Evolutionary conservation across 2,329 filamentous ascomycete genomes (phyloP).

Genomic region (Xylaria sp.): DNA sequence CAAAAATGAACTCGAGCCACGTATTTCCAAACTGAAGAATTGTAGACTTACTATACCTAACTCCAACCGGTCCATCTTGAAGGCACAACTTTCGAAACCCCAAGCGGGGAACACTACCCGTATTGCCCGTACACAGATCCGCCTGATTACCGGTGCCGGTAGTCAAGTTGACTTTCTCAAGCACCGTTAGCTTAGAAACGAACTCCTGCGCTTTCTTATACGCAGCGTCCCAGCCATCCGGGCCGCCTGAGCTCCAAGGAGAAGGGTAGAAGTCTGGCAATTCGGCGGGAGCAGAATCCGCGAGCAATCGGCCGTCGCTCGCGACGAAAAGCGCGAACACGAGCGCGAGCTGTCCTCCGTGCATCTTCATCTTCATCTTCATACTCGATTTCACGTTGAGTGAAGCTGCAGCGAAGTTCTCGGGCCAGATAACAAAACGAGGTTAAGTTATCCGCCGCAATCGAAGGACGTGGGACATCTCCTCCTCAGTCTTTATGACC

Average conservation of each 20-base stretch:
- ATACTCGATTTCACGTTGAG: too few relatives aligned
- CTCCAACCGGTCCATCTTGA: conserved; percentile 73
- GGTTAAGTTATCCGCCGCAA: neutral
- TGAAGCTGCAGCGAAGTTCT: too few relatives aligned
- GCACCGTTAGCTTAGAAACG: conserved; percentile 73
- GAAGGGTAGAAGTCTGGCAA: conserved; percentile 44
- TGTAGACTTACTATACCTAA: conserved; percentile 62
- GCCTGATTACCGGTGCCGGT: conserved; percentile 72
- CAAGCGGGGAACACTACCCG: conserved; percentile 36
- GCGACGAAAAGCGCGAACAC: conserved; percentile 19
- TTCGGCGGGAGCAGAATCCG: conserved; percentile 23
- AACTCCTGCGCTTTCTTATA: conserved; percentile 73
- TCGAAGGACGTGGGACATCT: neutral
- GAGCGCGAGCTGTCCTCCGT: conserved; percentile 23
- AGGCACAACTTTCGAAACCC: conserved; percentile 52
- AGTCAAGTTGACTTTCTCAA: conserved; percentile 81
- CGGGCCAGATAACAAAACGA: neutral
- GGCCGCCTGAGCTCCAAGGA: conserved; percentile 43
- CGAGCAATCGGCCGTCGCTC: neutral
- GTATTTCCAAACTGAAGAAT: neutral
- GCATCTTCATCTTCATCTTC: conserved; percentile 28
- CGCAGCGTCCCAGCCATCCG: conserved; percentile 66
- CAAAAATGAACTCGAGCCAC: neutral
- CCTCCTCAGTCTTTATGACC: neutral
- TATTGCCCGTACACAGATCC: conserved; percentile 51